Evolutionary conservation across 2,329 filamentous ascomycete genomes (phyloP).

Genomic region (Xylariaceae sp.): DNA sequence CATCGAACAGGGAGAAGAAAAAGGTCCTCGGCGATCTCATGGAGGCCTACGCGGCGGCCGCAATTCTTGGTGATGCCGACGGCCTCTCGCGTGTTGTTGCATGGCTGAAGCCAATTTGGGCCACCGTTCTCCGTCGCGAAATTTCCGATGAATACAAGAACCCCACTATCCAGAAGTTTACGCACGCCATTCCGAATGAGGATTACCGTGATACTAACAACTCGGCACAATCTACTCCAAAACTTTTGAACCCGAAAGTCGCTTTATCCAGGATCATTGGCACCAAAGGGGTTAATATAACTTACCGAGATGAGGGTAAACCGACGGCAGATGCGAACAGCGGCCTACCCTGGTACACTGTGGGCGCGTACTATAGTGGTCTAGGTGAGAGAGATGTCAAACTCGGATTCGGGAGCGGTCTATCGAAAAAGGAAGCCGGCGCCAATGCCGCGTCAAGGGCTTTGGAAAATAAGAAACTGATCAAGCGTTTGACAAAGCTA

Average conservation of each 20-base stretch:
- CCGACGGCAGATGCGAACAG: constrained; percentile 49
- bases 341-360: constrained; percentile 53
- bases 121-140: constrained; percentile 52
- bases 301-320: constrained; percentile 54
- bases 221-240: constrained; percentile 1
- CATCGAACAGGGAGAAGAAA: constrained; percentile 47
- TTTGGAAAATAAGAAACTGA: constrained; percentile 60
- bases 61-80: constrained; percentile 61
- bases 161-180: constrained; percentile 14
- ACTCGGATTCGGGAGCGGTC: constrained; percentile 57
- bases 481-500: constrained; percentile 44
- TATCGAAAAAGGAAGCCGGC: constrained; percentile 65
- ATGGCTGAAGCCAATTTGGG: constrained; percentile 76
- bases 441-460: constrained; percentile 59
- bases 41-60: constrained; percentile 80
- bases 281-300: constrained; percentile 51
- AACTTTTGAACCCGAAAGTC: constrained; percentile 43
- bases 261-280: constrained; percentile 47
- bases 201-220: constrained; percentile 11
- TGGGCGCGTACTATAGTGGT: constrained; percentile 61
- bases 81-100: constrained; percentile 57
- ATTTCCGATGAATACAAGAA: constrained; percentile 38
- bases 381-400: constrained; percentile 60
- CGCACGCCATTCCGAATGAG: constrained; percentile 9
- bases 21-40: constrained; percentile 86